These are phyloP conservation scores for Plasmodium fragile DNA, from an alignment of 169 alveolate genomes.

Conservation along the genomic window DNA sequence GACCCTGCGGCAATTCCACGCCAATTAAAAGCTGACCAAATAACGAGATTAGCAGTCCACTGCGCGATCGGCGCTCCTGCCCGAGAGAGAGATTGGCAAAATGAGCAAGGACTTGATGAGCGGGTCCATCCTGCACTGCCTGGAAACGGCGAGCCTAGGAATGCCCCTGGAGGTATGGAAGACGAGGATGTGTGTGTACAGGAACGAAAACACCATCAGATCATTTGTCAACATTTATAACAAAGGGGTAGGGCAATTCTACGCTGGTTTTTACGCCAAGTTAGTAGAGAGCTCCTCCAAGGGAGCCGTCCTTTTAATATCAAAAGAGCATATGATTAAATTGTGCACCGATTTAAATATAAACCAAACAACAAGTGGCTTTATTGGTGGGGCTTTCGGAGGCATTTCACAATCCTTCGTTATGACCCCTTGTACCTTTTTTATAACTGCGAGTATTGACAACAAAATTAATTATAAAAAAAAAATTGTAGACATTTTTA, in stretches of 20 bases:
- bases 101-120: conserved; percentile 53
- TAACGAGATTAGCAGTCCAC: neutral
- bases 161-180: conserved; percentile 89
- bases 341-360: conserved; percentile 27
- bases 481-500: conserved; percentile 34
- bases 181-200: conserved; percentile 86
- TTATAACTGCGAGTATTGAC: conserved; percentile 84
- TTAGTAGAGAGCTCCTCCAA: conserved; percentile 81
- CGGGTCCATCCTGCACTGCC: conserved; percentile 83
- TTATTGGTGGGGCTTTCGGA: conserved; percentile 86
- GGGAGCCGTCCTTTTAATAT: conserved; percentile 82
- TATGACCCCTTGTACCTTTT: conserved; percentile 87
- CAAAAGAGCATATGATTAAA: conserved; percentile 78
- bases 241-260: conserved; percentile 80
- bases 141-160: conserved; percentile 87
- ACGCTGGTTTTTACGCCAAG: conserved; percentile 83
- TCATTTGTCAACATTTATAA: conserved; percentile 76
- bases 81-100: neutral
- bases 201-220: conserved; percentile 79
- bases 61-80: no score
- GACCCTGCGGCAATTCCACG: neutral
- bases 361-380: conserved; percentile 78
- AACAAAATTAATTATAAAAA: conserved; percentile 73
- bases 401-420: conserved; percentile 83
- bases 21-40: neutral